Percentiles rank a stretch among this genome's conserved stretches.
Evolutionary conservation across 140 eudicot species (phyloP).

Genomic region (Cichorium intybus): DNA sequence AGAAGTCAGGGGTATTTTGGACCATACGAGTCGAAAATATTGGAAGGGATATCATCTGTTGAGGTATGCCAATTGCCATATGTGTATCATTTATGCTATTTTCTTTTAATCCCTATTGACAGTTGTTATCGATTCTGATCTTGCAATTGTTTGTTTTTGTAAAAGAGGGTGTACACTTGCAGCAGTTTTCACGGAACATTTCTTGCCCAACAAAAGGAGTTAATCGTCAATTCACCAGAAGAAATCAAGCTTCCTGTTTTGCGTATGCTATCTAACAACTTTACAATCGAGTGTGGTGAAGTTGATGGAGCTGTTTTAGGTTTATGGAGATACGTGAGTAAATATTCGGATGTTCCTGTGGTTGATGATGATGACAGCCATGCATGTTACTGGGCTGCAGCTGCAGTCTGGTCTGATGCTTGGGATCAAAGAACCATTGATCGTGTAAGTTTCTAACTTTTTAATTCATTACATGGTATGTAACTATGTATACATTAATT

Average conservation of each 20-base stretch:
- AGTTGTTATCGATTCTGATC: conserved; percentile 26
- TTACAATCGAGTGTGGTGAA: conserved; percentile 69
- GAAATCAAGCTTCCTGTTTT: conserved; percentile 50
- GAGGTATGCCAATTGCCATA: too few species aligned
- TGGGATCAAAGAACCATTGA: conserved; percentile 89
- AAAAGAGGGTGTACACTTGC: conserved; percentile 92
- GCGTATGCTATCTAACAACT: conserved; percentile 34
- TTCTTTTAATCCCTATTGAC: conserved; percentile 9
- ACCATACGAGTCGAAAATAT: conserved; percentile 66
- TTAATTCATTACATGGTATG: conserved; percentile 2
- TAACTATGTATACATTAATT: conserved; percentile 5
- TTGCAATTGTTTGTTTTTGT: conserved; percentile 38
- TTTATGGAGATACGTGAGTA: conserved; percentile 66
- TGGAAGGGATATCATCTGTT: conserved; percentile 72
- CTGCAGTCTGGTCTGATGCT: conserved; percentile 89
- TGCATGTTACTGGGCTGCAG: conserved; percentile 90
- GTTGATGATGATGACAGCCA: conserved; percentile 67
- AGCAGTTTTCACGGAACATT: conserved; percentile 64
- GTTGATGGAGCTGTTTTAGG: conserved; percentile 92
- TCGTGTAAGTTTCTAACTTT: conserved; percentile 62
- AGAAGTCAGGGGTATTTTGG: conserved; percentile 67
- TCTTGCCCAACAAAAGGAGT: conserved; percentile 39
- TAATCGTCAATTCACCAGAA: conserved; percentile 38
- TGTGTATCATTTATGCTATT: conserved; percentile 2
- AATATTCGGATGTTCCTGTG: conserved; percentile 43